Conservation (phyloP, 2,329 filamentous ascomycete genomes). For the Acrocalymma vagum region DNA sequence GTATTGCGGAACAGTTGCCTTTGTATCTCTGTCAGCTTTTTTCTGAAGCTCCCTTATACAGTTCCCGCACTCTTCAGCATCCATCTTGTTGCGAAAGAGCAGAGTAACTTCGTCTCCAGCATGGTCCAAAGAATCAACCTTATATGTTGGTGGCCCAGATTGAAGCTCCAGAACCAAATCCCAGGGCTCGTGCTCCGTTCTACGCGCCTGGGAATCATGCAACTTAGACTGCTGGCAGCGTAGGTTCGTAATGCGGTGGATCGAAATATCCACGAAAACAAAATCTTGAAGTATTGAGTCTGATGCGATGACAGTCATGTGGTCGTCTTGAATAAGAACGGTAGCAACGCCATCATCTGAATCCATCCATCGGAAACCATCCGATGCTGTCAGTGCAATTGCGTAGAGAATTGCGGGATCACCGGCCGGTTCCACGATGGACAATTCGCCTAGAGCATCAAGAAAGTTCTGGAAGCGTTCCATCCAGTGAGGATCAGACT, state of each 20-base stretch:
- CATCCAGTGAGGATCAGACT: conserved; percentile 31
- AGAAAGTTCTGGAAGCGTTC: conserved; percentile 35
- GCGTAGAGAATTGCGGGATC: conserved; percentile 30
- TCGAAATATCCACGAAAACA: conserved; percentile 38
- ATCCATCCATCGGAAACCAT: conserved; percentile 30
- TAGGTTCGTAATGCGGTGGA: conserved; percentile 24
- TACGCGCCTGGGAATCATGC: conserved; percentile 28
- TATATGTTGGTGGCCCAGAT: conserved; percentile 26
- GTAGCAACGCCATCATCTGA: conserved; percentile 16
- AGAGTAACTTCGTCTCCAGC: conserved; percentile 28
- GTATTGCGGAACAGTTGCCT: background rate
- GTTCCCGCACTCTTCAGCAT: conserved; percentile 30
- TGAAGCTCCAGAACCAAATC: conserved; percentile 26
- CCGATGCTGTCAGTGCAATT: conserved; percentile 25
- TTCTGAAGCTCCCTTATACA: conserved; percentile 22
- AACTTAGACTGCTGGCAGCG: conserved; percentile 18
- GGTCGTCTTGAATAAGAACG: conserved; percentile 24
- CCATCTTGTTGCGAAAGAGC: conserved; percentile 20
- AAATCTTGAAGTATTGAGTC: conserved; percentile 20
- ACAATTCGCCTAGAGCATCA: conserved; percentile 27
- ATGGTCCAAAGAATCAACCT: conserved; percentile 26
- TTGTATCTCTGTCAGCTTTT: background rate
- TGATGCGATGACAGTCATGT: conserved; percentile 31
- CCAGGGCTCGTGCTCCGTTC: conserved; percentile 26
- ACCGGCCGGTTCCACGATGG: conserved; percentile 12